These are phyloP conservation scores for Astragalus glycyphyllos DNA, from an alignment of 306 rosid species.

Conservation along the genomic window DNA sequence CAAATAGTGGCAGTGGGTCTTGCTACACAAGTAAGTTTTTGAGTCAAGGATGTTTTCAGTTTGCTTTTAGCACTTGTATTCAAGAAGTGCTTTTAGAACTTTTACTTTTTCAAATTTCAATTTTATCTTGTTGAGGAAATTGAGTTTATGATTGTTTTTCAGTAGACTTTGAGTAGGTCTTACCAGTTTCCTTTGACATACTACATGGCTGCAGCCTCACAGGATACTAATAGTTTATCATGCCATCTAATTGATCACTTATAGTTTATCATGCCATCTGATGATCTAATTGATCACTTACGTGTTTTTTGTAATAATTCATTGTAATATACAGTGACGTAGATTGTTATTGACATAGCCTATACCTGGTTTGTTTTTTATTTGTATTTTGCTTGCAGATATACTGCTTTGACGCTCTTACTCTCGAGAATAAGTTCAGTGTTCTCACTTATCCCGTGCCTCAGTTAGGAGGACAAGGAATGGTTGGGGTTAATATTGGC, in stretches of 20 bases:
- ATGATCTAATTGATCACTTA: constrained; percentile 32
- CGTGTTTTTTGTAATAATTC: constrained; percentile 29
- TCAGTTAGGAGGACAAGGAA: constrained; percentile 90
- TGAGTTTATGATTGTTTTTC: constrained; percentile 32
- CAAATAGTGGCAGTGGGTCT: constrained; percentile 91
- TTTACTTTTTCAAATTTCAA: neutral
- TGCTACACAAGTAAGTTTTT: constrained; percentile 86
- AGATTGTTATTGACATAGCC: constrained; percentile 40
- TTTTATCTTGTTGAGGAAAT: constrained; percentile 31
- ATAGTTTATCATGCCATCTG: constrained; percentile 20
- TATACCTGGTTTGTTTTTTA: constrained; percentile 35
- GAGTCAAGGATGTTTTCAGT: constrained; percentile 19
- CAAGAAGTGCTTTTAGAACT: constrained; percentile 9
- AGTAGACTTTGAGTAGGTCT: constrained; percentile 34
- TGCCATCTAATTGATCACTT: constrained; percentile 33
- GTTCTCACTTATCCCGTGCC: constrained; percentile 97
- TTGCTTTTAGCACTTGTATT: constrained; percentile 33
- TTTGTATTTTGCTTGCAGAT: constrained; percentile 63
- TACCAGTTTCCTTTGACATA: constrained; percentile 36
- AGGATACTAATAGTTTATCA: constrained; percentile 23
- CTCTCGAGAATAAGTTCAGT: constrained; percentile 92
- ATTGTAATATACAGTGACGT: constrained; percentile 11
- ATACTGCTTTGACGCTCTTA: constrained; percentile 95
- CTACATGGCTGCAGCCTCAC: constrained; percentile 20
- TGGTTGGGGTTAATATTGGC: constrained; percentile 84